Evolutionary conservation across 2,329 filamentous ascomycete genomes (phyloP), one percentile per base, ranked within the genome.

Genomic region (Pestalotiopsis sp.): DNA sequence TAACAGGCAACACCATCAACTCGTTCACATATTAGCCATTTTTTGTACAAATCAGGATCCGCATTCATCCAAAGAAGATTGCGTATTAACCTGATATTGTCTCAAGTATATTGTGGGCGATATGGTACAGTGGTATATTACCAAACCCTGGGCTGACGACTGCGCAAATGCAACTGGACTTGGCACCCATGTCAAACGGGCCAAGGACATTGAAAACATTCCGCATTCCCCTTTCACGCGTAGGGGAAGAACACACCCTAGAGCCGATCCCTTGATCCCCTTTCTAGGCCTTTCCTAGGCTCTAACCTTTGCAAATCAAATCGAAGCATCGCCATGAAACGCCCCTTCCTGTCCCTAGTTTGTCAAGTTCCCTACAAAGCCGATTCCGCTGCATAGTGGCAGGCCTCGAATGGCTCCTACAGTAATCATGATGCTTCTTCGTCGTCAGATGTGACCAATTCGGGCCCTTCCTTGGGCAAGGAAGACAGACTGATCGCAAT

Each of bases 401-500:
- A 35, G 48, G 20, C 35, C 40, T 26, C 13, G 7, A 26, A 39
- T 35, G 26, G 55, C 24, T 26, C 17, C 39, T 11, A 59, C 39
- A 57, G 26, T 38, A 65, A 20, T 62, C 40, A 55, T 24, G 60
- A 55, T 73, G 67, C 73, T 63, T 56, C 67, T 64, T 74, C 71
- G 20, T 71, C 71, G n/a, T 63, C 39, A 11, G 38, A 22, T 20
- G 35, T 68, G 38, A 68, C 35, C 64, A 72, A 70, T 26, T 66
- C 73, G 58, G 69, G 70, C 3, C 71, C 73, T 10, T 72, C 70
- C 74, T 81, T 83, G 30, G 84, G 71, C 39, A 80, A 78, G 4
- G 85, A 78, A 5, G 86, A 84, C 40, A 89, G 78, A 73, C 84
- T 88, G 71, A 89, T 89, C 66, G 86, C 81, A 72, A 89, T 89